These are phyloP conservation scores for Podospora tetraspora DNA, from an alignment of 495 filamentous ascomycete species.

Conservation along the genomic window DNA sequence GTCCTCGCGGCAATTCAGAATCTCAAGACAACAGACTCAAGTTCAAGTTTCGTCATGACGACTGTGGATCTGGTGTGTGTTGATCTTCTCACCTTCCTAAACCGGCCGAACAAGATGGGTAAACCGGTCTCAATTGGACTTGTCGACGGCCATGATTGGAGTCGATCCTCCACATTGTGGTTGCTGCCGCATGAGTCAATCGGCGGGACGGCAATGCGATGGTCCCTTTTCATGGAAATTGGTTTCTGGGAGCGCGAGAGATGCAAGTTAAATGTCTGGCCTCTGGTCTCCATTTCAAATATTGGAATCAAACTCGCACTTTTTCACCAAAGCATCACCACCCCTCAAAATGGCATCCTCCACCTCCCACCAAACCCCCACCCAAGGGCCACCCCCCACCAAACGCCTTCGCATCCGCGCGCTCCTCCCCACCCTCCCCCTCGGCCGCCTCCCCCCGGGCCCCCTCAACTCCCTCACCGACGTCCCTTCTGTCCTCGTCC, in stretches of 20 bases:
- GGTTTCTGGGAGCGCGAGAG: not conserved
- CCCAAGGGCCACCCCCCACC: not conserved
- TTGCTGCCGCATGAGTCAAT: not conserved
- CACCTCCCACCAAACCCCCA: not conserved
- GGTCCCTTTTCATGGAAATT: not conserved
- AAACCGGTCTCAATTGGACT: not conserved
- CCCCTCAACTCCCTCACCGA: constrained; percentile 48
- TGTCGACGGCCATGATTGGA: not conserved
- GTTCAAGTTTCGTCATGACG: not conserved
- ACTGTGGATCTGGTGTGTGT: not conserved
- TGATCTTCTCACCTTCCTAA: not conserved
- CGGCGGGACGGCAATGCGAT: not conserved
- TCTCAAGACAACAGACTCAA: not conserved
- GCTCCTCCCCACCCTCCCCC: constrained; percentile 36
- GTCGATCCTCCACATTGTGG: not conserved
- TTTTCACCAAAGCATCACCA: not conserved
- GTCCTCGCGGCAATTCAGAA: not conserved
- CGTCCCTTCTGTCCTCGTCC: constrained; percentile 44
- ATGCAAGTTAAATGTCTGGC: not conserved
- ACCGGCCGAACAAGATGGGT: not conserved
- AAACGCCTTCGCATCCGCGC: constrained; percentile 33
- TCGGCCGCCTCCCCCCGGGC: constrained; percentile 37
- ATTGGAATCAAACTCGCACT: no score
- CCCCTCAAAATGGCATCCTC: not conserved
- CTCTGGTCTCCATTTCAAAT: no score